These are phyloP conservation scores for Zygoascus ofunaensis DNA, from an alignment of 805 yeast species.

Conservation along the genomic window DNA sequence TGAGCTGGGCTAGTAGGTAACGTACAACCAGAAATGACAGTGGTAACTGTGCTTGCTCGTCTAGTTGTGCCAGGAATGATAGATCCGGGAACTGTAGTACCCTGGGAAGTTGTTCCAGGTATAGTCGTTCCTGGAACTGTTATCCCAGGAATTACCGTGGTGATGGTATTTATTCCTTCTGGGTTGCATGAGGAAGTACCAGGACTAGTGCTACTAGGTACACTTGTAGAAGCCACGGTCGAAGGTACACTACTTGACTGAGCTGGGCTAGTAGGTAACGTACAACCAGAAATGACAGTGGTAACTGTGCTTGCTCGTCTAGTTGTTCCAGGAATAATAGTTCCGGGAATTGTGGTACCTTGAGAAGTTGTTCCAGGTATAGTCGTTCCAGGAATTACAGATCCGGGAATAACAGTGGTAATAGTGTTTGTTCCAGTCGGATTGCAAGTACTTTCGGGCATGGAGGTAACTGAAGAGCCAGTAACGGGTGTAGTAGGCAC, in stretches of 20 bases:
- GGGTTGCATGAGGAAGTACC: background rate
- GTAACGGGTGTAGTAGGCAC: slow-evolving; percentile 4
- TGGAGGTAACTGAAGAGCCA: slow-evolving; percentile 12
- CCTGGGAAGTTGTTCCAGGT: slow-evolving; percentile 2
- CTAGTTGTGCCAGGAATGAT: slow-evolving; percentile 13
- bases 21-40: background rate
- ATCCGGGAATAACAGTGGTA: slow-evolving; percentile 13
- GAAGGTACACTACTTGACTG: background rate
- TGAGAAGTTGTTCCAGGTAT: slow-evolving; percentile 14
- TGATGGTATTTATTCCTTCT: background rate
- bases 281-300: slow-evolving; percentile 3
- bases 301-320: slow-evolving; percentile 8
- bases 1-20: background rate
- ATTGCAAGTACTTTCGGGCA: slow-evolving; percentile 7
- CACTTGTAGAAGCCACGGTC: background rate
- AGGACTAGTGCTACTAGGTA: background rate
- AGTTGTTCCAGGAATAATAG: slow-evolving; percentile 15
- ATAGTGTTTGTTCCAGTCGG: background rate
- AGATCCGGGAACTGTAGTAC: slow-evolving; percentile 12
- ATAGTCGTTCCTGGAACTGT: slow-evolving; percentile 4
- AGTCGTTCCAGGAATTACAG: slow-evolving; percentile 18
- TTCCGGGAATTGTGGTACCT: slow-evolving; percentile 9
- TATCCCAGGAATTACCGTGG: slow-evolving; percentile 5
- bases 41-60: slow-evolving; percentile 6
- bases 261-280: background rate